phyloP scores from a whole-genome alignment of 352 stramenopile species.

The Phytophthora palmivora region DNA sequence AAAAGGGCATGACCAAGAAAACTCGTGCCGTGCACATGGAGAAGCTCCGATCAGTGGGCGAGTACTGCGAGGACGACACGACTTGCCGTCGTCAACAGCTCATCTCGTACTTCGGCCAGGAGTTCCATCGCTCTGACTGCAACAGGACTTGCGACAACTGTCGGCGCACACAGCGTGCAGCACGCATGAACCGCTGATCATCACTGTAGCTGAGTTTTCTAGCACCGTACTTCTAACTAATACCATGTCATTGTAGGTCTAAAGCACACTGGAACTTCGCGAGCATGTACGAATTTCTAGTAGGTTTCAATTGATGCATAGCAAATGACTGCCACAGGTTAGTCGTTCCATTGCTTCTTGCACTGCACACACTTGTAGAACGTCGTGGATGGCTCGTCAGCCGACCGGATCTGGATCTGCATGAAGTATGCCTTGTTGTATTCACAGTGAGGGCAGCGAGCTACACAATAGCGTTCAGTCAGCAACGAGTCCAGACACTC shows the following conservation, averaged over 20 bases:
- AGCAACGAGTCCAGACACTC: not conserved
- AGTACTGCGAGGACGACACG: conserved; percentile 82
- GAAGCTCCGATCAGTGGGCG: conserved; percentile 80
- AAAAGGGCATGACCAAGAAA: conserved; percentile 83
- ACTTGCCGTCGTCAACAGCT: conserved; percentile 78
- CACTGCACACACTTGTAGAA: conserved; percentile 99
- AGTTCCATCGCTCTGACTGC: conserved; percentile 71
- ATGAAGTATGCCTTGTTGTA: conserved; percentile 99
- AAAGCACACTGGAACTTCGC: not conserved
- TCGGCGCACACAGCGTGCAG: conserved; percentile 46
- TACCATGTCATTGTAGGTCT: conserved; percentile 16
- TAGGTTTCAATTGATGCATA: conserved; percentile 4
- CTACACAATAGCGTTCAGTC: conserved; percentile 36
- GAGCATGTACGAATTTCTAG: conserved; percentile 2
- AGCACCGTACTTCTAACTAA: conserved; percentile 9
- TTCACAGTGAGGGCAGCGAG: conserved; percentile 95
- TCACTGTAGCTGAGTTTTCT: not conserved
- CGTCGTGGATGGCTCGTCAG: conserved; percentile 98
- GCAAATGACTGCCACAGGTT: conserved; percentile 10
- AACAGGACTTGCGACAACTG: conserved; percentile 76
- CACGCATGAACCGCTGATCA: conserved; percentile 24
- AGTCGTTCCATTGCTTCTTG: conserved; percentile 97
- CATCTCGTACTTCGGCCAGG: conserved; percentile 84
- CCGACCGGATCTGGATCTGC: conserved; percentile 99
- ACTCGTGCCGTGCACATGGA: conserved; percentile 74